These are phyloP conservation scores for Trifolium dubium DNA, from an alignment of 306 rosid genomes.

Conservation along the genomic window DNA sequence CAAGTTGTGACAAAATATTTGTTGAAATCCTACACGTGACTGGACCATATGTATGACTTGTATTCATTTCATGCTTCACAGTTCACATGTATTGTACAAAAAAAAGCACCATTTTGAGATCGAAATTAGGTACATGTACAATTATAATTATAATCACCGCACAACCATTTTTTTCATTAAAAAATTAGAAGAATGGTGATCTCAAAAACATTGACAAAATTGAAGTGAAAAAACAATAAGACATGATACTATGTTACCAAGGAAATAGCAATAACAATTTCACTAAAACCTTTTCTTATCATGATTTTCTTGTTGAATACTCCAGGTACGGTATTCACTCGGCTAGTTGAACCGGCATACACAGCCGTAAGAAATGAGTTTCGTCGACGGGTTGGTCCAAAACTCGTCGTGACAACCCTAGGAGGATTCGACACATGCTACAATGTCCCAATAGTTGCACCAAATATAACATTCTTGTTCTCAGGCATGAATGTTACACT, in stretches of 20 bases:
- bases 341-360: constrained; percentile 78
- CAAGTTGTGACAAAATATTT: constrained; percentile 16
- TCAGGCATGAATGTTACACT: constrained; percentile 87
- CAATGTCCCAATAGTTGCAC: constrained; percentile 62
- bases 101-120: constrained; percentile 13
- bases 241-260: neutral
- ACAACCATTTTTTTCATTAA: neutral
- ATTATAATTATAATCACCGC: neutral
- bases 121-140: constrained; percentile 7
- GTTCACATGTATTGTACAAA: constrained; percentile 17
- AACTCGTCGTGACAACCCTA: constrained; percentile 50
- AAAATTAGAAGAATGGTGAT: neutral
- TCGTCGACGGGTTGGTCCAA: constrained; percentile 59
- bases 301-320: neutral
- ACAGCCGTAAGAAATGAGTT: constrained; percentile 75
- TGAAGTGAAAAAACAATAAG: neutral
- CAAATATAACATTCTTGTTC: constrained; percentile 81
- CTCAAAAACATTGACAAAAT: neutral
- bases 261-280: neutral
- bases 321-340: constrained; percentile 84
- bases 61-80: neutral
- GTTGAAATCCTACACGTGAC: constrained; percentile 12
- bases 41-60: constrained; percentile 28
- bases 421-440: constrained; percentile 99
- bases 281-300: neutral